Evolutionary conservation across 169 alveolate genomes (phyloP), one percentile per base, ranked within the genome.

Genomic region (Eimeria acervulina): DNA sequence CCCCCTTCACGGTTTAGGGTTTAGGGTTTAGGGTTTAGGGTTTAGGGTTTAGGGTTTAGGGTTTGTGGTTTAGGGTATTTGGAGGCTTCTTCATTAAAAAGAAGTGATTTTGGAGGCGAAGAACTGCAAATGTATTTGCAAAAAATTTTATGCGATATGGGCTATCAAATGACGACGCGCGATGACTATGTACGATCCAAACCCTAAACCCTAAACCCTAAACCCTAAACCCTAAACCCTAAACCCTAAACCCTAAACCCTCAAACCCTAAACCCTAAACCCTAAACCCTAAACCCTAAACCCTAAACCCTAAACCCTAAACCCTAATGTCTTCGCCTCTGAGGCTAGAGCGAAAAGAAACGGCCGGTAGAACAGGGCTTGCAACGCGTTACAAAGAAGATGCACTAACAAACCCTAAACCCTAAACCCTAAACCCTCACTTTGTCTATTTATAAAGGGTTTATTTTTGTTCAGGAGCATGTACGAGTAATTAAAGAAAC

Each of bases 71-170:
- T 55, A 89, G 97, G 97, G 33, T 89, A 89, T 70, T 52, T 91
- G 36, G 95, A 74, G 78, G 76, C 94, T 13, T 44, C 84, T 15
- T 66, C 96, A 15, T 80, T 95, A 42, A 74, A 63, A 47, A 76
- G 98, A 28, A 91, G 96, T 70, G 97, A 97, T 89, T 94, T 96
- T 61, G 98, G 98, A 44, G 98, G 98, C 23, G 96, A 96, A 55
- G 98, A 97, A 81, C 84, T 97, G 33, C 96, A 97, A 91, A 96
- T 97, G 96, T 95, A 96, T 81, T 72, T 97, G 52, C 97, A 96
- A 68, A 95, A 95, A 89, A 78, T 97, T 23, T 88, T 97, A 5
- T 95, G 98, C 95, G 98, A 97, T 89, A 97, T 70, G 93, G 98
- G 98, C 85, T 94, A 95, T 51, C 59, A 88, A 47, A 95, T 96